Conservation (phyloP, 768 basidiomycete genomes). For the Lepiota venenata region DNA sequence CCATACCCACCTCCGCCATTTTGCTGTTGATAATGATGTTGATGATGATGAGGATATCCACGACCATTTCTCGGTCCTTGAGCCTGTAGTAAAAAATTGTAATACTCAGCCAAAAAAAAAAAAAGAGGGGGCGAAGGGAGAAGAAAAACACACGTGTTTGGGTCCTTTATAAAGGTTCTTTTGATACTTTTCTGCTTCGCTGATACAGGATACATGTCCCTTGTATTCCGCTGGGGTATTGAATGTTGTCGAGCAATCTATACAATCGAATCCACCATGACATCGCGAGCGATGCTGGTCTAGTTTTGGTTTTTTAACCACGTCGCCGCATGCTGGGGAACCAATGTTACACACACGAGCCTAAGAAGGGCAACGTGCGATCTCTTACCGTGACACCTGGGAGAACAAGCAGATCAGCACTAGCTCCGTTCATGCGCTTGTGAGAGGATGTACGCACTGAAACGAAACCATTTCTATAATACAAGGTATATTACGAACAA, state of each 20-base stretch:
- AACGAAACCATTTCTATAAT: slow-evolving; percentile 27
- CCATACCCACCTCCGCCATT: slow-evolving; percentile 2
- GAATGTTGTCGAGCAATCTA: slow-evolving; percentile 89
- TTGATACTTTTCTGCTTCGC: slow-evolving; percentile 93
- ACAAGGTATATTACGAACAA: background rate
- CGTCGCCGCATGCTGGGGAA: slow-evolving; percentile 68
- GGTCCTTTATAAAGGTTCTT: slow-evolving; percentile 81
- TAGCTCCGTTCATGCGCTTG: background rate
- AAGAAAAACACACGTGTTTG: slow-evolving; percentile 40
- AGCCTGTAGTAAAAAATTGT: background rate
- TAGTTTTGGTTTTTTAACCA: slow-evolving; percentile 91
- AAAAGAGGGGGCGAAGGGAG: slow-evolving; percentile 1
- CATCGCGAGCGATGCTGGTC: slow-evolving; percentile 72
- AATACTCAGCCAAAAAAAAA: background rate
- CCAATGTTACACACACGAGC: too few species aligned
- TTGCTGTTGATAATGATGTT: background rate
- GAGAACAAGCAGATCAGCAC: background rate
- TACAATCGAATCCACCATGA: slow-evolving; percentile 69
- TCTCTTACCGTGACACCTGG: slow-evolving; percentile 72
- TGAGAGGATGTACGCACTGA: slow-evolving; percentile 20
- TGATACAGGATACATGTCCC: slow-evolving; percentile 78
- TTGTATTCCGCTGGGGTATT: slow-evolving; percentile 74
- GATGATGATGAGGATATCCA: background rate
- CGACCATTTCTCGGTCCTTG: background rate
- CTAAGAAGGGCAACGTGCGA: background rate